phyloP scores from a whole-genome alignment of 805 yeast species.

The Tetrapisispora namnaoensis region DNA sequence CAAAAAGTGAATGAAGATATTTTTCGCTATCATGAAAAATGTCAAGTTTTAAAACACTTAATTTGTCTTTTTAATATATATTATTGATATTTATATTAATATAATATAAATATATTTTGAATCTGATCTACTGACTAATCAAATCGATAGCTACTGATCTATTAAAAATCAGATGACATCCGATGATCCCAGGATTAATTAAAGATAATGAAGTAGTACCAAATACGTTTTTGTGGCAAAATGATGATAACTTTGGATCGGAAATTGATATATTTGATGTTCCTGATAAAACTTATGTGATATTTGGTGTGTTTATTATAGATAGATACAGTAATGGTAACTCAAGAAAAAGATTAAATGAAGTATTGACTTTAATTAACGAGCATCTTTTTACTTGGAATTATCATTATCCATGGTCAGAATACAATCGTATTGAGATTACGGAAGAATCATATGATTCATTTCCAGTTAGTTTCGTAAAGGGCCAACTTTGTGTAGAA shows the following conservation, averaged over 20 bases:
- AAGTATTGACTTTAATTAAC: neutral
- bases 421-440: constrained; percentile 18
- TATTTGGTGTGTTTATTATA: constrained; percentile 23
- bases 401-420: constrained; percentile 36
- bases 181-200: neutral
- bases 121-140: too few relatives aligned
- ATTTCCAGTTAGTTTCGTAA: constrained; percentile 13
- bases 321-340: constrained; percentile 10
- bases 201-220: neutral
- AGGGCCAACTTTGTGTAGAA: constrained; percentile 29
- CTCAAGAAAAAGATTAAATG: neutral
- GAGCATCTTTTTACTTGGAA: constrained; percentile 28
- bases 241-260: constrained; percentile 9
- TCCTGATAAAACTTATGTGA: constrained; percentile 15
- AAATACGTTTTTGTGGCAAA: constrained; percentile 18
- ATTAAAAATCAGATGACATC: neutral
- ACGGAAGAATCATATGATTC: constrained; percentile 8
- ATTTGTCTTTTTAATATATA: too few relatives aligned
- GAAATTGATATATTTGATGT: constrained; percentile 12
- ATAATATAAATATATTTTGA: too few relatives aligned
- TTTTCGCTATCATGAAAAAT: too few relatives aligned
- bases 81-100: too few relatives aligned
- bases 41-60: too few relatives aligned
- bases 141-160: neutral
- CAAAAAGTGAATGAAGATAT: too few relatives aligned